Evolutionary conservation across 805 yeast species (phyloP).

Genomic region (Candida suzukii): DNA sequence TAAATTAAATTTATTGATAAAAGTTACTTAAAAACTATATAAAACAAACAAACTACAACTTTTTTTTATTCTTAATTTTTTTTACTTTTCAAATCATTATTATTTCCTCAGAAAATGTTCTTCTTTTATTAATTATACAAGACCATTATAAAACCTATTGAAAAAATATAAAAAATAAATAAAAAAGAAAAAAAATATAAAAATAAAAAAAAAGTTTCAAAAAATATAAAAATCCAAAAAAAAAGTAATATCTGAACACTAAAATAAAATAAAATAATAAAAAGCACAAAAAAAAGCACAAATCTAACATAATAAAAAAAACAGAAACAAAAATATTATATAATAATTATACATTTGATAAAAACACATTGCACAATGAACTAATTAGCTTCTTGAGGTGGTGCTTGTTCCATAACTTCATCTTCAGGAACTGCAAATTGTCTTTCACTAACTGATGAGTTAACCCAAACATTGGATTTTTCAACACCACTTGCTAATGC

Average conservation of each 20-base stretch:
- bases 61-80: neutral
- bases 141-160: neutral
- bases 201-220: neutral
- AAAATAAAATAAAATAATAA: no score
- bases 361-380: no score
- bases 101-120: neutral
- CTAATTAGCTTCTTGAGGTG: constrained; percentile 31
- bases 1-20: no score
- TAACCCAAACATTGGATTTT: constrained; percentile 26
- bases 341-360: neutral
- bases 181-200: constrained; percentile 1
- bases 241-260: neutral
- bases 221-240: constrained; percentile 2
- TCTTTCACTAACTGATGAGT: constrained; percentile 36
- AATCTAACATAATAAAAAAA: neutral
- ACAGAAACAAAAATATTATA: constrained; percentile 1
- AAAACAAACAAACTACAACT: no score
- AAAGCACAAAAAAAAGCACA: neutral
- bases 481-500: constrained; percentile 8
- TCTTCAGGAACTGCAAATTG: constrained; percentile 74
- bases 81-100: neutral
- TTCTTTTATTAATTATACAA: neutral
- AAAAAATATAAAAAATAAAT: neutral
- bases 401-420: constrained; percentile 64
- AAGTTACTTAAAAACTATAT: no score